Evolutionary conservation across 179 eudicot genomes (phyloP), one percentile per base, ranked within the genome.

Genomic region (Pouteria campechiana): DNA sequence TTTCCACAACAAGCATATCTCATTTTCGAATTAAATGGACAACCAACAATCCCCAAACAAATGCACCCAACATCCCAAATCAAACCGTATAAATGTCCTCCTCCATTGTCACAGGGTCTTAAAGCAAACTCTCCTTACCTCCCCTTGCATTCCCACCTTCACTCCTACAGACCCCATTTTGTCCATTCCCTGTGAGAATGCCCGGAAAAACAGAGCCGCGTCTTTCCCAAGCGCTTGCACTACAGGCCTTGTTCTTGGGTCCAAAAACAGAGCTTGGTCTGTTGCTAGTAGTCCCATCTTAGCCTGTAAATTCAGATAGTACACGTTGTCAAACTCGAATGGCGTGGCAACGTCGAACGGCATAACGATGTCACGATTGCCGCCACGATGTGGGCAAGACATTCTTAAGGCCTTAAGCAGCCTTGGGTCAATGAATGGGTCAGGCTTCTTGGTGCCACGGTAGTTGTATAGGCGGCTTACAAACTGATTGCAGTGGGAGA

Each of bases 331-430:
- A 52, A 89, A 85, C 25, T 55, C 28, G 41, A 69, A 89, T 2
- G 97, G 93, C 0, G 95, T 85, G 5, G 81, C 74, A 3, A 81
- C 95, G 59, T 89, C 95, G 60, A 85, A 78, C 11, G 97, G 97
- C 48, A 83, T 95, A 17, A 85, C 79, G 25, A 79, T 55, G 50
- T 70, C 80, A 8, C 49, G 48, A 51, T 79, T 85, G 2, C 90
- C 90, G 17, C 97, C 97, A 33, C 19, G 54, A 1, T 41, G 69
- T 3, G 97, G 97, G 39, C 97, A 89, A 3, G 78, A 76, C 93
- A 89, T 67, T 41, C 25, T 69, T 5, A 89, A 59, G 33, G 81
- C 85, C 46, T 69, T 76, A 11, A 85, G 69, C 5, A 85, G 61
- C 54, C 69, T 78, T 0, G 90, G 81, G 22, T 89, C 93, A 4